phyloP scores from a whole-genome alignment of 495 filamentous ascomycete species.

The Penicillium goetzii region DNA sequence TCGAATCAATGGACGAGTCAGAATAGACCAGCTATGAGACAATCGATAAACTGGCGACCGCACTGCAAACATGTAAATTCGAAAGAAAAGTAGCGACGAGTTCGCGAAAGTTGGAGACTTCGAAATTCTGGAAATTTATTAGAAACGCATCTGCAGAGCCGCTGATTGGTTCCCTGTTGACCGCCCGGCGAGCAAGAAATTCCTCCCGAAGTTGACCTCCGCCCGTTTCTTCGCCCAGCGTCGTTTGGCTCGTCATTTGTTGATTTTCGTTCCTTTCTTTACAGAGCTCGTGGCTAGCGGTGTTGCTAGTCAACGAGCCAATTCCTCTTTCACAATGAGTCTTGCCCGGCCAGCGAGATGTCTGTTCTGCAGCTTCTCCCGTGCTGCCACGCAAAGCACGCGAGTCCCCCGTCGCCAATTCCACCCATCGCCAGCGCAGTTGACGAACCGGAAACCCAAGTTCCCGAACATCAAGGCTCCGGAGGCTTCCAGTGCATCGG shows the following conservation, averaged over 20 bases:
- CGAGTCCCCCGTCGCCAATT: constrained; percentile 56
- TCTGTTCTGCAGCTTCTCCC: constrained; percentile 57
- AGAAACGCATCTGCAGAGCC: constrained; percentile 30
- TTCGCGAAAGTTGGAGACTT: constrained; percentile 12
- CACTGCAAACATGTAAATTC: constrained; percentile 29
- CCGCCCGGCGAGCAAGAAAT: constrained; percentile 39
- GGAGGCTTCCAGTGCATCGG: constrained; percentile 25
- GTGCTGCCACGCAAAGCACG: constrained; percentile 42
- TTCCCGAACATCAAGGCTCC: constrained; percentile 30
- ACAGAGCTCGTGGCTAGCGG: constrained; percentile 31
- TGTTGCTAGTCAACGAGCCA: constrained; percentile 35
- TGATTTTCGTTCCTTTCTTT: constrained; percentile 19
- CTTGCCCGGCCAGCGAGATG: constrained; percentile 61
- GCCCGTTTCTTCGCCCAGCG: constrained; percentile 31
- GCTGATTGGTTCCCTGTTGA: constrained; percentile 32
- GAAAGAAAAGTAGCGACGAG: neutral
- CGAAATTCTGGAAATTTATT: constrained; percentile 38
- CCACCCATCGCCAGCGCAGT: constrained; percentile 48
- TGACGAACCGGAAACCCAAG: constrained; percentile 43
- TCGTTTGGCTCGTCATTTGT: constrained; percentile 22
- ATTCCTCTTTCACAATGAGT: constrained; percentile 53
- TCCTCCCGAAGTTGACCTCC: constrained; percentile 35
- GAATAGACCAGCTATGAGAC: constrained; percentile 10
- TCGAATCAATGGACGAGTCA: constrained; percentile 6
- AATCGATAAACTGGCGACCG: constrained; percentile 22